phyloP scores from a whole-genome alignment of 345 rosid genomes.

The Carallia brachiata region DNA sequence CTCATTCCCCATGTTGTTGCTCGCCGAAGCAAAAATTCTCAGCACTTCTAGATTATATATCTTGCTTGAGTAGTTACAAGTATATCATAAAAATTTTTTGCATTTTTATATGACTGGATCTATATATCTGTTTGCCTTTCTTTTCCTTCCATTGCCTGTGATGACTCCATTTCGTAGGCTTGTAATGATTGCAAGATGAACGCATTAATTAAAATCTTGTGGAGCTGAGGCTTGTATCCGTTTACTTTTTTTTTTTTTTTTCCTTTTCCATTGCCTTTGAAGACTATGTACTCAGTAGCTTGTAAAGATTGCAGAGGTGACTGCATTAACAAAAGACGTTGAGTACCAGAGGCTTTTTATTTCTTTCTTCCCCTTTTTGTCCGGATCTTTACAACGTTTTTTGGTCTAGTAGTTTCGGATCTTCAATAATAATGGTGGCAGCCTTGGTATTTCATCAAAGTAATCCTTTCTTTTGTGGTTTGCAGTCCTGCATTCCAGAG shows the following conservation, averaged over 20 bases:
- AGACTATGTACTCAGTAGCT: no score
- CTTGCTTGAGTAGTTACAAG: no score
- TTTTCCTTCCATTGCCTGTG: constrained; percentile 20
- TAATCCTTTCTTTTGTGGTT: background rate
- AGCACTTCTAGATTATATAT: no score
- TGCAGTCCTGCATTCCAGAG: constrained; percentile 79
- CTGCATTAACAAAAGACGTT: background rate
- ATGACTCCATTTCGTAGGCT: constrained; percentile 43
- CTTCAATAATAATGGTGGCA: no score
- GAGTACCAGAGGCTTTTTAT: constrained; percentile 28
- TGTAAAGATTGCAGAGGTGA: background rate
- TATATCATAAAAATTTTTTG: no score
- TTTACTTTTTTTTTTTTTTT: background rate
- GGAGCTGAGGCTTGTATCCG: background rate
- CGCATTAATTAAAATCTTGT: constrained; percentile 8
- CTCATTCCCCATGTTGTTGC: constrained; percentile 12
- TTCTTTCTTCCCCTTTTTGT: background rate
- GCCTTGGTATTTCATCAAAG: background rate
- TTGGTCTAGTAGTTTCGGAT: no score
- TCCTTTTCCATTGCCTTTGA: no score
- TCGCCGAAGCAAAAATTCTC: constrained; percentile 1
- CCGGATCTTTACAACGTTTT: no score
- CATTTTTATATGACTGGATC: no score
- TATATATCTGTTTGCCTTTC: no score
- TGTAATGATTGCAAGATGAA: constrained; percentile 35